Conservation (phyloP, 805 yeast species). For the Ogataea parapolymorpha region DNA sequence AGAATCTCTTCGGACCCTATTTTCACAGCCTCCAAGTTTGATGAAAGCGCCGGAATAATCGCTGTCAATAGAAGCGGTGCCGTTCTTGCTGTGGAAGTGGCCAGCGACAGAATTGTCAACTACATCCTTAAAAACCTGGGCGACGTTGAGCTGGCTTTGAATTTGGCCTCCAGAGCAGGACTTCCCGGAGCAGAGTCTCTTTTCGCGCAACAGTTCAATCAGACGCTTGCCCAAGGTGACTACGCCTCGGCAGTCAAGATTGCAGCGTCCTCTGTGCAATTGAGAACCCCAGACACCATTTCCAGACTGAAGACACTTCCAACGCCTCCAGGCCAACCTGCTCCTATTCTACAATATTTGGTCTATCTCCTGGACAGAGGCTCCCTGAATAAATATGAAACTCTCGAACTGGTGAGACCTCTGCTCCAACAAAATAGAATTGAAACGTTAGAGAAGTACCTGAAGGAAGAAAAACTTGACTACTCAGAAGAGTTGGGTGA, state of each 20-base stretch:
- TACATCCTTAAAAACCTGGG: conserved; percentile 83
- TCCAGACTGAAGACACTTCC: conserved; percentile 87
- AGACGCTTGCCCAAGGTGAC: conserved; percentile 77
- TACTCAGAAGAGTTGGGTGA: conserved; percentile 98
- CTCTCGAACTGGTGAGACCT: conserved; percentile 92
- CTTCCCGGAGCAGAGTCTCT: conserved; percentile 95
- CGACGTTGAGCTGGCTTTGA: conserved; percentile 80
- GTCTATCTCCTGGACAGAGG: conserved; percentile 91
- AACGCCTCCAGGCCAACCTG: conserved; percentile 89
- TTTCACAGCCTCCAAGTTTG: conserved; percentile 78
- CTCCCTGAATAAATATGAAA: conserved; percentile 85
- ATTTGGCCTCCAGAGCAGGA: conserved; percentile 92
- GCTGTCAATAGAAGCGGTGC: conserved; percentile 95
- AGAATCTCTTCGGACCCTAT: conserved; percentile 95
- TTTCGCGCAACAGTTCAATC: conserved; percentile 88
- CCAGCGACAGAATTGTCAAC: conserved; percentile 81
- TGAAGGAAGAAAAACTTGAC: conserved; percentile 90
- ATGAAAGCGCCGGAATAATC: conserved; percentile 75
- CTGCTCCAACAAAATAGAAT: conserved; percentile 93
- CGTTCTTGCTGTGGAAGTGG: conserved; percentile 86
- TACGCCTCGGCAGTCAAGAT: conserved; percentile 92
- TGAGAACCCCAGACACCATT: conserved; percentile 93
- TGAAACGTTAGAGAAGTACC: conserved; percentile 92
- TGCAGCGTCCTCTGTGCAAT: conserved; percentile 90
- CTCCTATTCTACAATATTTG: conserved; percentile 91